A percentile compares a stretch with the other conserved stretches of the same genome.
These are phyloP conservation scores for Beauveria brongniartii DNA, from an alignment of 2,329 filamentous ascomycete genomes.

Conservation along the genomic window DNA sequence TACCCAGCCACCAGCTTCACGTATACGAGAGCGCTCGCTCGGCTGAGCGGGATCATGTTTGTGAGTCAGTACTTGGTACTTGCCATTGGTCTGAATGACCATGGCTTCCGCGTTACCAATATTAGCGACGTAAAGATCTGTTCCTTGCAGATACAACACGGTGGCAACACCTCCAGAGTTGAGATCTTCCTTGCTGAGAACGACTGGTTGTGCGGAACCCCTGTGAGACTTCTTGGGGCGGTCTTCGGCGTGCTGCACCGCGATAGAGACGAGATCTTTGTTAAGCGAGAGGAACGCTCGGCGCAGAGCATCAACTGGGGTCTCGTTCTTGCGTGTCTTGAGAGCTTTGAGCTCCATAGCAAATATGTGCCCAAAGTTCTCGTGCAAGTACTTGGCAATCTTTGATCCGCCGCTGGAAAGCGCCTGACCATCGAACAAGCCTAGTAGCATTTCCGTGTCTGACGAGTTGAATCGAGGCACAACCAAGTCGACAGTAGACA, in stretches of 20 bases:
- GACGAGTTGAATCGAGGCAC: slow-evolving; percentile 85
- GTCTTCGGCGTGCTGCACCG: slow-evolving; percentile 72
- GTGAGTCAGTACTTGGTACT: slow-evolving; percentile 72
- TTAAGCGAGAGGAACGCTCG: slow-evolving; percentile 84
- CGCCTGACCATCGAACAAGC: slow-evolving; percentile 94
- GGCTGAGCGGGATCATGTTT: slow-evolving; percentile 92
- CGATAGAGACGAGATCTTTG: slow-evolving; percentile 84
- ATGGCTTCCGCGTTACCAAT: slow-evolving; percentile 95
- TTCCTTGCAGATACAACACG: slow-evolving; percentile 79
- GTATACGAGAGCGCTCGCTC: slow-evolving; percentile 76
- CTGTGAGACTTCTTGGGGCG: slow-evolving; percentile 59
- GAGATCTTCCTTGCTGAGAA: slow-evolving; percentile 82
- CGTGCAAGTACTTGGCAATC: slow-evolving; percentile 92
- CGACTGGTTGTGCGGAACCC: slow-evolving; percentile 61
- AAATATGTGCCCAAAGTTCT: slow-evolving; percentile 86
- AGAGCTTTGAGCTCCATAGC: slow-evolving; percentile 70
- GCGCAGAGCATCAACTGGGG: slow-evolving; percentile 72
- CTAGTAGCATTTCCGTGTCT: slow-evolving; percentile 82
- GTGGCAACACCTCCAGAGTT: slow-evolving; percentile 88
- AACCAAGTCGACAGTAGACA: slow-evolving; percentile 93
- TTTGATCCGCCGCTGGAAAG: slow-evolving; percentile 84
- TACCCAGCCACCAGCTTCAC: slow-evolving; percentile 91
- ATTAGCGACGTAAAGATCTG: slow-evolving; percentile 89
- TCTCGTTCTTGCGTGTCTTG: slow-evolving; percentile 60
- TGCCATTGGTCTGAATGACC: slow-evolving; percentile 81